Conservation (phyloP, 331 rosid genomes). For the Cydonia oblonga region DNA sequence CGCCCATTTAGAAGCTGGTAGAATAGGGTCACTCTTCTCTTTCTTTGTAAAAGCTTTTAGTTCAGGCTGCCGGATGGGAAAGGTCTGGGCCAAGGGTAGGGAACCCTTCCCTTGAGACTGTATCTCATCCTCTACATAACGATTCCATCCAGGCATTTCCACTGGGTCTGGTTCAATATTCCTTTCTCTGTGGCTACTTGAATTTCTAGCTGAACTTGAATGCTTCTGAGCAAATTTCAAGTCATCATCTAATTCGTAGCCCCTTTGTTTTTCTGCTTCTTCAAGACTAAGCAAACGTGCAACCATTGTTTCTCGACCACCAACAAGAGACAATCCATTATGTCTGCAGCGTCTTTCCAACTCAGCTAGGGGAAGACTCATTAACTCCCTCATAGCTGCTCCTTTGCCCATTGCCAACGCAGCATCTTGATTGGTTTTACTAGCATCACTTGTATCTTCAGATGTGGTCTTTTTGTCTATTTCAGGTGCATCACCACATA, state of each 20-base stretch:
- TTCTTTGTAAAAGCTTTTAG: constrained; percentile 57
- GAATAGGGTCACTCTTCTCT: constrained; percentile 71
- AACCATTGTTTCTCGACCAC: constrained; percentile 97
- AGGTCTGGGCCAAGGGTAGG: constrained; percentile 43
- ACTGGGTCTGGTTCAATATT: constrained; percentile 56
- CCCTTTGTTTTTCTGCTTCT: constrained; percentile 93
- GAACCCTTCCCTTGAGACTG: constrained; percentile 41
- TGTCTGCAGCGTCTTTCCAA: constrained; percentile 95
- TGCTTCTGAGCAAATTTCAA: constrained; percentile 60
- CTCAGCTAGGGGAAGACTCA: constrained; percentile 83
- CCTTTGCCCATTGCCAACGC: constrained; percentile 97
- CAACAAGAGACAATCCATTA: constrained; percentile 94
- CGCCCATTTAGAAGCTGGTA: constrained; percentile 98
- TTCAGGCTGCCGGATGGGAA: constrained; percentile 62
- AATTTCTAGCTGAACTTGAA: constrained; percentile 59
- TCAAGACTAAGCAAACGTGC: constrained; percentile 88
- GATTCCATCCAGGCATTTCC: constrained; percentile 63
- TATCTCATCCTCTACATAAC: constrained; percentile 41
- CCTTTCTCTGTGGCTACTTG: constrained; percentile 43
- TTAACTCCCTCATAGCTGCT: constrained; percentile 80
- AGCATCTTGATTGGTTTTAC: constrained; percentile 72
- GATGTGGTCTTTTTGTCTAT: constrained; percentile 58
- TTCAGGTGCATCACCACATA: constrained; percentile 84
- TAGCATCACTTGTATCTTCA: constrained; percentile 48
- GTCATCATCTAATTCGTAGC: constrained; percentile 73